Evolutionary conservation across 352 stramenopile genomes (phyloP).

Genomic region (Phytophthora fragariaefolia): DNA sequence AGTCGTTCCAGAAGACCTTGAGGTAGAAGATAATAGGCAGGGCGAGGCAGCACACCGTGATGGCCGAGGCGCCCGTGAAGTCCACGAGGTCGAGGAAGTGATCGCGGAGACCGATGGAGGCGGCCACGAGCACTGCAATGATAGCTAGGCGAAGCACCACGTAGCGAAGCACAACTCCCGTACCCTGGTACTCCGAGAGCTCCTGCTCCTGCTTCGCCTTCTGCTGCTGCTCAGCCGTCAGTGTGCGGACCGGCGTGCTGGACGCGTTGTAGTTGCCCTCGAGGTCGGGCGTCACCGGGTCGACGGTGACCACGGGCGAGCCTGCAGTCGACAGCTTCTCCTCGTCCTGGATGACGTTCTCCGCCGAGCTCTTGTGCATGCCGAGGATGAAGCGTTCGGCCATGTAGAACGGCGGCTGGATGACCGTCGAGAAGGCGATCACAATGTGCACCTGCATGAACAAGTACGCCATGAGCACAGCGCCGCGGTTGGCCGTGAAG

Average conservation of each 20-base stretch:
- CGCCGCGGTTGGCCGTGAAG: conserved; percentile 34
- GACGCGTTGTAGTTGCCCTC: conserved; percentile 36
- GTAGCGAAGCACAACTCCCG: conserved; percentile 28
- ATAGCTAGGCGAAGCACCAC: conserved; percentile 39
- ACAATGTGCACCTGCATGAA: conserved; percentile 47
- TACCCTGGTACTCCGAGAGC: conserved; percentile 26
- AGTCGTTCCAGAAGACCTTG: conserved; percentile 42
- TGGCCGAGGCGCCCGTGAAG: conserved; percentile 49
- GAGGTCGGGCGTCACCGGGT: conserved; percentile 25
- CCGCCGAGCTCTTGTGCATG: conserved; percentile 37
- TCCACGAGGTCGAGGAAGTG: conserved; percentile 50
- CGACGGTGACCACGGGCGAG: conserved; percentile 16
- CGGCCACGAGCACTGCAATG: conserved; percentile 28
- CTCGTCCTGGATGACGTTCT: conserved; percentile 3
- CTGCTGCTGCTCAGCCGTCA: conserved; percentile 15
- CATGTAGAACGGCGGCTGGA: conserved; percentile 48
- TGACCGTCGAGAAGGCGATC: conserved; percentile 52
- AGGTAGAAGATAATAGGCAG: conserved; percentile 53
- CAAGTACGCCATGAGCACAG: conserved; percentile 37
- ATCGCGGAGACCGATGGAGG: conserved; percentile 33
- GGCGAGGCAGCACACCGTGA: conserved; percentile 48
- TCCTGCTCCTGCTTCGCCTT: conserved; percentile 33
- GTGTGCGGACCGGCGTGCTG: conserved; percentile 7
- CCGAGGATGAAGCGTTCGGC: conserved; percentile 46
- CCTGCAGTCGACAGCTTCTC: conserved; percentile 38